A percentile compares a stretch with the other conserved stretches of the same genome.
phyloP scores from a whole-genome alignment of 192 early-diverging fungal species.

The Tieghemiomyces parasiticus region DNA sequence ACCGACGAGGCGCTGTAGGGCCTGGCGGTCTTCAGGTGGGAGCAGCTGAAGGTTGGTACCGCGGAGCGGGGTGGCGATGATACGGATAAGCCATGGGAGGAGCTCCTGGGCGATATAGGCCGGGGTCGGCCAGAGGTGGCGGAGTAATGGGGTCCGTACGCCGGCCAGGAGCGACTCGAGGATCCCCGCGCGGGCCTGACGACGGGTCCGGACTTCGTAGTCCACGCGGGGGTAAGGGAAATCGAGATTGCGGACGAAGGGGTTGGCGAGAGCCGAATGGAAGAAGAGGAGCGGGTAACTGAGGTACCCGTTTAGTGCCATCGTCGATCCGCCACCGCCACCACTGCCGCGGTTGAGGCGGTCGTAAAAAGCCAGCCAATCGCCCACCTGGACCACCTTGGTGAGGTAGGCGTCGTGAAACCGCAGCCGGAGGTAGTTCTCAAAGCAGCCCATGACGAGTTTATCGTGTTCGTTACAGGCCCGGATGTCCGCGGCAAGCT shows the following conservation, averaged over 20 bases:
- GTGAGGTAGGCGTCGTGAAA: constrained; percentile 58
- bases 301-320: constrained; percentile 43
- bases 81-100: constrained; percentile 47
- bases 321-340: constrained; percentile 19
- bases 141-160: neutral
- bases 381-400: constrained; percentile 45
- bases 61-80: constrained; percentile 38
- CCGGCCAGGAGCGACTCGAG: neutral
- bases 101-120: constrained; percentile 30
- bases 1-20: constrained; percentile 39
- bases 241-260: constrained; percentile 3
- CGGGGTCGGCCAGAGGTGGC: constrained; percentile 1
- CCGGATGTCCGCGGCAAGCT: constrained; percentile 30
- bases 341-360: constrained; percentile 26
- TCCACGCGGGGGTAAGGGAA: constrained; percentile 53
- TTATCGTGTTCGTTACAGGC: constrained; percentile 77
- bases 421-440: constrained; percentile 71
- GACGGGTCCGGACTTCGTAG: constrained; percentile 37
- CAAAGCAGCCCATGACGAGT: constrained; percentile 80
- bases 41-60: constrained; percentile 40
- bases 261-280: constrained; percentile 62
- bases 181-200: neutral
- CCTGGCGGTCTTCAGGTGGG: constrained; percentile 40
- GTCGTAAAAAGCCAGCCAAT: constrained; percentile 81
- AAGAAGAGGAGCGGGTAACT: constrained; percentile 57